Percentiles rank a stretch among this genome's conserved stretches.
phyloP scores from a whole-genome alignment of 306 rosid genomes.

The Prunus fruticosa region DNA sequence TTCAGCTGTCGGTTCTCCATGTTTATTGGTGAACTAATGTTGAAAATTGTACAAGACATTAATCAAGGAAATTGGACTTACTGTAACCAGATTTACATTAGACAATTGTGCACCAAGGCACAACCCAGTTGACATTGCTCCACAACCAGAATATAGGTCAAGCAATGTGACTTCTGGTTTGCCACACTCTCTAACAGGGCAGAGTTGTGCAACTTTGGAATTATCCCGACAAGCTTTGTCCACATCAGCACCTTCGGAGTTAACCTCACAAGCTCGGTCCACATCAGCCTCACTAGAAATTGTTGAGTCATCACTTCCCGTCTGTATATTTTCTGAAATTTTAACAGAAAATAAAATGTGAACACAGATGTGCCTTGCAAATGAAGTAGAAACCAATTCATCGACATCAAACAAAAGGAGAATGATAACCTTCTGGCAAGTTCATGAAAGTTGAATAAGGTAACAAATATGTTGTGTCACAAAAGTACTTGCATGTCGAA shows the following conservation, averaged over 20 bases:
- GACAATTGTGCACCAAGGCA: constrained; percentile 65
- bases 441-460: constrained; percentile 56
- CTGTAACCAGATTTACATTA: constrained; percentile 67
- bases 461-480: constrained; percentile 52
- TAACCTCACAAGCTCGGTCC: constrained; percentile 30
- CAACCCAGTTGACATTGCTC: constrained; percentile 91
- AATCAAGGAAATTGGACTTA: constrained; percentile 20
- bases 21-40: not conserved
- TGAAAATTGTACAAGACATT: not conserved
- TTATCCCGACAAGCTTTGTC: constrained; percentile 29
- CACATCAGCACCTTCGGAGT: constrained; percentile 24
- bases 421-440: constrained; percentile 46
- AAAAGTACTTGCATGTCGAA: constrained; percentile 44
- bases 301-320: constrained; percentile 56
- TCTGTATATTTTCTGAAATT: constrained; percentile 34
- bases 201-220: constrained; percentile 17
- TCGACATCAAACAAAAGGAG: not conserved
- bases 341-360: not conserved
- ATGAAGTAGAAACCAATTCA: not conserved
- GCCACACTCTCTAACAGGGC: not conserved
- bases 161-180: constrained; percentile 46
- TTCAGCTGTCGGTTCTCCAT: too few relatives aligned
- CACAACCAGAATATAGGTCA: constrained; percentile 84
- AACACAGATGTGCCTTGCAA: not conserved
- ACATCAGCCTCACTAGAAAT: constrained; percentile 57